These are phyloP conservation scores for Amanita jacksonii DNA, from an alignment of 768 basidiomycete genomes.

Conservation along the genomic window DNA sequence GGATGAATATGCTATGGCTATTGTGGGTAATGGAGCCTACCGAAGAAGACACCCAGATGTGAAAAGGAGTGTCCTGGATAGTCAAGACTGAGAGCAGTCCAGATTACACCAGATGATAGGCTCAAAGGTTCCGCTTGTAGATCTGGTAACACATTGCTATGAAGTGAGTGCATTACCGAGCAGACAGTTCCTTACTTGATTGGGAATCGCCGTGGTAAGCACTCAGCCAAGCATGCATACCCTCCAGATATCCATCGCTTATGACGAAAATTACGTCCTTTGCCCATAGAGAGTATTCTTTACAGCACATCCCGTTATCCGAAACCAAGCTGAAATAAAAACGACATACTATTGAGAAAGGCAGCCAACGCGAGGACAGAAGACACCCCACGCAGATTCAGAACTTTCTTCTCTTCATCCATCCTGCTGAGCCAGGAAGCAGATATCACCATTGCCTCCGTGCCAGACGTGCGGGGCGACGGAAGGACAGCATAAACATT, in stretches of 20 bases:
- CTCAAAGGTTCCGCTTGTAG: constrained; percentile 53
- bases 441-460: constrained; percentile 85
- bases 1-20: constrained; percentile 3
- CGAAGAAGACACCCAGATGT: constrained; percentile 91
- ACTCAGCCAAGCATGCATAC: constrained; percentile 87
- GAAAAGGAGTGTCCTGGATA: constrained; percentile 97
- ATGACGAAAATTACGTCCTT: constrained; percentile 89
- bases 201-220: constrained; percentile 69
- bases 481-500: constrained; percentile 79
- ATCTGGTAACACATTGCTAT: constrained; percentile 31
- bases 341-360: constrained; percentile 66
- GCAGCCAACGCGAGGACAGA: constrained; percentile 77
- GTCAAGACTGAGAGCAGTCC: constrained; percentile 92
- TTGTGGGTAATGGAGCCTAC: constrained; percentile 31
- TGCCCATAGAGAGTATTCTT: constrained; percentile 88
- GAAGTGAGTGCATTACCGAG: background rate
- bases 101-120: constrained; percentile 78
- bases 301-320: constrained; percentile 1
- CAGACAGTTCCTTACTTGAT: constrained; percentile 36
- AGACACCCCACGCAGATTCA: constrained; percentile 82
- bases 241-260: constrained; percentile 82
- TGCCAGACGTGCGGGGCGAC: constrained; percentile 86
- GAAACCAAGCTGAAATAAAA: background rate
- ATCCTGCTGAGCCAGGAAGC: constrained; percentile 80
- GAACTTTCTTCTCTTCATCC: constrained; percentile 43